phyloP scores from a whole-genome alignment of 352 stramenopile genomes.

The Phytophthora pseudosyringae region DNA sequence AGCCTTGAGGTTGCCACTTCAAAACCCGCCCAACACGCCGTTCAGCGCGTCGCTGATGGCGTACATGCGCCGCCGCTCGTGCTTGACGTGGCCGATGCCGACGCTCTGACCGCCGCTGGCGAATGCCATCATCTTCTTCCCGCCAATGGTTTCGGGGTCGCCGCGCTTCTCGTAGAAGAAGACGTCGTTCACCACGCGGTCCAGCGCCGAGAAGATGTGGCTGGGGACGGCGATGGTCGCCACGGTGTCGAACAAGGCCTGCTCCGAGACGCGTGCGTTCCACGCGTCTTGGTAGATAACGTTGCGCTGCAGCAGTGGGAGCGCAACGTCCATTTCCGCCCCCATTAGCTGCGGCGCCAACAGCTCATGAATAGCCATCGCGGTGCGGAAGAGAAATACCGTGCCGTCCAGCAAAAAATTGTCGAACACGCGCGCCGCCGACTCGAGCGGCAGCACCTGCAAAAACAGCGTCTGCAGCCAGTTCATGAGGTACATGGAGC shows the following conservation, averaged over 20 bases:
- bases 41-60: constrained; percentile 81
- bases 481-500: constrained; percentile 90
- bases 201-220: constrained; percentile 71
- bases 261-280: constrained; percentile 62
- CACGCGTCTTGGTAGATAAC: constrained; percentile 69
- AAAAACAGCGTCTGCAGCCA: constrained; percentile 90
- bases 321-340: constrained; percentile 74
- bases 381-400: constrained; percentile 82
- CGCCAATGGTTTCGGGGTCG: constrained; percentile 27
- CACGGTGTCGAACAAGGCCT: constrained; percentile 75
- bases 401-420: constrained; percentile 89
- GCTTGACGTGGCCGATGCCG: constrained; percentile 72
- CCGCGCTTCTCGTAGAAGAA: constrained; percentile 86
- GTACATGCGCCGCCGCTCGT: constrained; percentile 76
- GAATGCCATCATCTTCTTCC: constrained; percentile 42
- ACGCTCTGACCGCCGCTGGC: constrained; percentile 66
- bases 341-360: constrained; percentile 57
- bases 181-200: constrained; percentile 83
- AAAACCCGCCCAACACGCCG: constrained; percentile 75
- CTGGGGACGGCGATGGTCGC: constrained; percentile 65
- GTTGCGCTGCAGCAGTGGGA: constrained; percentile 79
- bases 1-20: constrained; percentile 6
- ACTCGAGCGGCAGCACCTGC: constrained; percentile 81
- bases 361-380: constrained; percentile 84
- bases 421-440: constrained; percentile 79